Percentiles rank a stretch among this genome's conserved stretches.
Evolutionary conservation across 805 yeast species (phyloP).

Genomic region (Barnettozyma californica): DNA sequence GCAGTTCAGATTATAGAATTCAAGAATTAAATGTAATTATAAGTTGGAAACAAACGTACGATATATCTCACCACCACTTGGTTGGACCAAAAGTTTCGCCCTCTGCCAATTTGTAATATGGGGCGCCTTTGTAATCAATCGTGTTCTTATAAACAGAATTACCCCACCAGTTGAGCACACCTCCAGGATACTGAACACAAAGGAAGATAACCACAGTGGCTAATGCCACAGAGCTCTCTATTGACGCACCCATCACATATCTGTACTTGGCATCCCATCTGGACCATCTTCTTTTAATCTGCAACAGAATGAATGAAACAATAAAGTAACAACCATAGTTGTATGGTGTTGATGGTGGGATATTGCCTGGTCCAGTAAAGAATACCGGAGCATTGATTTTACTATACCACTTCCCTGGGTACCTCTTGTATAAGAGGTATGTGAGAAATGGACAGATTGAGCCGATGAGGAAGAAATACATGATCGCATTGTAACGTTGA

Average conservation of each 20-base stretch:
- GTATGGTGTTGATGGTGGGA: constrained; percentile 73
- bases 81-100: constrained; percentile 23
- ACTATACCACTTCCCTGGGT: constrained; percentile 27
- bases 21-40: background rate
- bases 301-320: constrained; percentile 39
- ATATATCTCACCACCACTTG: background rate
- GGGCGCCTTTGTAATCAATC: constrained; percentile 30
- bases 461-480: constrained; percentile 57
- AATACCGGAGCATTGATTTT: constrained; percentile 59
- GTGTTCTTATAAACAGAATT: constrained; percentile 41
- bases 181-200: constrained; percentile 45
- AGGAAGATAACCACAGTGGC: constrained; percentile 50
- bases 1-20: constrained; percentile 41
- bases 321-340: constrained; percentile 52
- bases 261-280: constrained; percentile 56
- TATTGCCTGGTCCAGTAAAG: constrained; percentile 48
- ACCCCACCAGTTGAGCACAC: constrained; percentile 53
- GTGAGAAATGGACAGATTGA: constrained; percentile 32
- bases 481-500: constrained; percentile 46
- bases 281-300: constrained; percentile 40
- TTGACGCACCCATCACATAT: constrained; percentile 52
- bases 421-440: constrained; percentile 24
- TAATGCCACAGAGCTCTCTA: constrained; percentile 58
- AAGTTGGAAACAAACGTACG: background rate
- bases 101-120: constrained; percentile 28